A percentile compares a stretch with the other conserved stretches of the same genome.
Evolutionary conservation across 495 filamentous ascomycete species (phyloP).

Genomic region (Talaromyces nanjingensis): DNA sequence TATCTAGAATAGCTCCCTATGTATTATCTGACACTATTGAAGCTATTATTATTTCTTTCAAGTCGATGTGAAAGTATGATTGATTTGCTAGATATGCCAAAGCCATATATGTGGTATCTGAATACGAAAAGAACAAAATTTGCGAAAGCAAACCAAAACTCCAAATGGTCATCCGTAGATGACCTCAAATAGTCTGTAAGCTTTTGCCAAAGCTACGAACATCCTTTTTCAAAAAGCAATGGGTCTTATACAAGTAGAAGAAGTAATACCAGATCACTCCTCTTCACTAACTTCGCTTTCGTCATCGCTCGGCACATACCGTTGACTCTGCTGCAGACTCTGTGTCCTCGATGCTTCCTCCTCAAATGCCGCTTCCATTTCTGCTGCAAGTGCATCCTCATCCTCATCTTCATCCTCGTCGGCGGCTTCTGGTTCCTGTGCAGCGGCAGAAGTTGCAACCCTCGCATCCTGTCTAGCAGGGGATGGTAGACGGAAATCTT

Average conservation of each 20-base stretch:
- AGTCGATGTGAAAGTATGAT: neutral
- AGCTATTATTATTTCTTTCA: neutral
- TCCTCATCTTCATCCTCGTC: conserved; percentile 29
- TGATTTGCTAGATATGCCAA: neutral
- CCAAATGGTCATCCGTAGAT: neutral
- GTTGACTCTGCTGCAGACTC: conserved; percentile 22
- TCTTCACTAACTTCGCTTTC: conserved; percentile 47
- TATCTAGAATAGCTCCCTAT: neutral
- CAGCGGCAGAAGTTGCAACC: neutral
- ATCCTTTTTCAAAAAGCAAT: neutral
- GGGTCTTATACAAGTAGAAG: neutral
- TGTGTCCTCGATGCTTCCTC: conserved; percentile 31
- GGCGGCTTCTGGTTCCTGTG: conserved; percentile 7
- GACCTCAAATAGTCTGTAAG: neutral
- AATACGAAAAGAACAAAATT: conserved; percentile 13
- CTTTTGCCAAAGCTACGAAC: neutral
- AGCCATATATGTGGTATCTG: neutral
- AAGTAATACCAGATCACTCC: conserved; percentile 22
- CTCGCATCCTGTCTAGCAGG: conserved; percentile 20
- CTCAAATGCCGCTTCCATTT: conserved; percentile 45
- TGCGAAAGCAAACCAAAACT: conserved; percentile 12
- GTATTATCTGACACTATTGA: neutral
- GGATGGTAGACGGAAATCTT: conserved; percentile 33
- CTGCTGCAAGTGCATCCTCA: conserved; percentile 36
- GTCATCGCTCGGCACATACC: conserved; percentile 35